Conservation (phyloP, 345 rosid genomes). For the Dimocarpus longan region DNA sequence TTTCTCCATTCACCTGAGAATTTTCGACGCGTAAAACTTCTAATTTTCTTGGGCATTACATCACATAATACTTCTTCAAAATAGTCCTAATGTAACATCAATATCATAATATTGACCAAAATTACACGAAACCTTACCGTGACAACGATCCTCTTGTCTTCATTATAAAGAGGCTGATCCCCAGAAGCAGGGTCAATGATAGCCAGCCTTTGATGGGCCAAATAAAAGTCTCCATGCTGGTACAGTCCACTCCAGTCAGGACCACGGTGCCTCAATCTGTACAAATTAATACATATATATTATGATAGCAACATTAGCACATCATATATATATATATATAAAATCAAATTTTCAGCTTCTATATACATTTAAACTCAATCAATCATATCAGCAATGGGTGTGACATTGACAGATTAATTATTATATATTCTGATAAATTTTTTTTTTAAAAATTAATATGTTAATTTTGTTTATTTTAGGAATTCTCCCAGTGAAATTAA, state of each 20-base stretch:
- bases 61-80: neutral
- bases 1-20: slow-evolving; percentile 87
- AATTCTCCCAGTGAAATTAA: neutral
- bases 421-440: neutral
- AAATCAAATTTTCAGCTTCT: neutral
- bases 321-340: too few species aligned
- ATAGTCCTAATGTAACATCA: neutral
- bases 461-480: neutral
- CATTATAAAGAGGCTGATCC: slow-evolving; percentile 94
- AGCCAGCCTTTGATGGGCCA: slow-evolving; percentile 93
- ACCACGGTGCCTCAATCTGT: slow-evolving; percentile 94
- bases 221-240: slow-evolving; percentile 67
- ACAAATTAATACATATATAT: neutral
- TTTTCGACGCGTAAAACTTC: neutral
- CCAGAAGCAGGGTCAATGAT: slow-evolving; percentile 93
- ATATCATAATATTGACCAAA: neutral
- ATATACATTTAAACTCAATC: neutral
- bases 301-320: too few species aligned
- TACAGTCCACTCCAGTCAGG: slow-evolving; percentile 99
- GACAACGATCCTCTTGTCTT: slow-evolving; percentile 74
- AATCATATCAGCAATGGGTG: neutral
- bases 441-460: neutral
- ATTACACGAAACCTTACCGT: slow-evolving; percentile 46
- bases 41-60: too few species aligned
- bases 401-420: too few species aligned